These are phyloP conservation scores for Ustilago shanxiensis DNA, from an alignment of 1,284 basidiomycete genomes.

Conservation along the genomic window DNA sequence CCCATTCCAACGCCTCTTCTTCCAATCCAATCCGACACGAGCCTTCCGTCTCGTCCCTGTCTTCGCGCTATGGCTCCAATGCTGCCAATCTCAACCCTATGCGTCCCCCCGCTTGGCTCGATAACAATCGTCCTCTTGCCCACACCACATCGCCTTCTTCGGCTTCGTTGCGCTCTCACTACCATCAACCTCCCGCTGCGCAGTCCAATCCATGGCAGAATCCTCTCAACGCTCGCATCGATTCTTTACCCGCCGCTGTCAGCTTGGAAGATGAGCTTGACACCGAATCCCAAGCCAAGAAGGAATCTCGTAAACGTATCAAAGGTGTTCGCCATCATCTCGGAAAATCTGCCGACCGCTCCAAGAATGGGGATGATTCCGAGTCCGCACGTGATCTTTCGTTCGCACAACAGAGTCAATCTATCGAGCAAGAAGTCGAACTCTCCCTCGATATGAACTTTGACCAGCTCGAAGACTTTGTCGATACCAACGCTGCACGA, in stretches of 20 bases:
- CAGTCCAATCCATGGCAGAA: conserved; percentile 29
- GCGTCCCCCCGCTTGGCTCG: conserved; percentile 49
- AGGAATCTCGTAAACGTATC: conserved; percentile 46
- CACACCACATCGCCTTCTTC: conserved; percentile 28
- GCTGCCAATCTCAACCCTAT: conserved; percentile 40
- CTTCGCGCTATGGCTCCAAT: conserved; percentile 42
- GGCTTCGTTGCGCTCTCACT: conserved; percentile 36
- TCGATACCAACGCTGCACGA: conserved; percentile 73
- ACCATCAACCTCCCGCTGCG: conserved; percentile 24
- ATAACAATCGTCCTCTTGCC: conserved; percentile 28
- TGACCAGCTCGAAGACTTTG: conserved; percentile 84
- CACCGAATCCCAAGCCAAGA: conserved; percentile 27
- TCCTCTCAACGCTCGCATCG: conserved; percentile 25
- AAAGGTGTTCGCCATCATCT: conserved; percentile 52
- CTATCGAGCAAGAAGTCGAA: conserved; percentile 50
- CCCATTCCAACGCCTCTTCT: conserved; percentile 35
- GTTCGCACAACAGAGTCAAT: conserved; percentile 35
- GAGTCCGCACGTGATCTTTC: conserved; percentile 23
- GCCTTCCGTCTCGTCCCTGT: conserved; percentile 35
- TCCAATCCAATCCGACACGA: conserved; percentile 33
- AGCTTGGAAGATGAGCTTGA: conserved; percentile 53
- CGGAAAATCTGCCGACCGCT: conserved; percentile 20
- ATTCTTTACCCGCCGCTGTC: conserved; percentile 32
- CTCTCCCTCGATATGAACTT: conserved; percentile 80
- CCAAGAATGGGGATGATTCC: conserved; percentile 29